Percentiles rank a stretch among this genome's conserved stretches.
Conservation (phyloP, 2,329 filamentous ascomycete genomes). For the Sarocladiaceae sp. region DNA sequence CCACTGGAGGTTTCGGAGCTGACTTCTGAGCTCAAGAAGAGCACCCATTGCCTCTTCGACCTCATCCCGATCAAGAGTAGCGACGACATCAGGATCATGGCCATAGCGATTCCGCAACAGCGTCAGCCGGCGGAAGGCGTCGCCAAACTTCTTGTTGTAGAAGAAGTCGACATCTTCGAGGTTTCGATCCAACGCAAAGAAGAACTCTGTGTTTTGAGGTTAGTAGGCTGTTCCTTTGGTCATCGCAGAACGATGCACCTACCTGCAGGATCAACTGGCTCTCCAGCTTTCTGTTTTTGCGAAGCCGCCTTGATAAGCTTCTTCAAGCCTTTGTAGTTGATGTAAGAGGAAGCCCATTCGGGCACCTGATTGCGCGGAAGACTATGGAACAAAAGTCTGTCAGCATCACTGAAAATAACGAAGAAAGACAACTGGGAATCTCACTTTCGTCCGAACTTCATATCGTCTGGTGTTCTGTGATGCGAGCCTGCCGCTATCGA, state of each 20-base stretch:
- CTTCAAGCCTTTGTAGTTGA: slow-evolving; percentile 90
- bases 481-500: background rate
- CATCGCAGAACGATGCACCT: slow-evolving; percentile 36
- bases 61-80: slow-evolving; percentile 81
- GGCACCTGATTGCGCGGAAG: slow-evolving; percentile 80
- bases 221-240: slow-evolving; percentile 15
- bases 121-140: slow-evolving; percentile 78
- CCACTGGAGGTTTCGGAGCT: slow-evolving; percentile 91
- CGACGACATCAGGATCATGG: slow-evolving; percentile 61
- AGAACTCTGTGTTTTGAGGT: slow-evolving; percentile 68
- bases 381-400: slow-evolving; percentile 32
- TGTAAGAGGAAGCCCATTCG: slow-evolving; percentile 80
- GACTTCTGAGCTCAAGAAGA: slow-evolving; percentile 79
- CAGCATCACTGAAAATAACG: slow-evolving; percentile 12
- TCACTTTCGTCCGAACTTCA: slow-evolving; percentile 64
- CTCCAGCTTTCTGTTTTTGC: slow-evolving; percentile 60
- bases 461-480: slow-evolving; percentile 20
- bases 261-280: slow-evolving; percentile 87
- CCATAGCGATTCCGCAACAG: slow-evolving; percentile 87
- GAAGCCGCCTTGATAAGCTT: slow-evolving; percentile 86
- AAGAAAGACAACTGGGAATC: slow-evolving; percentile 17
- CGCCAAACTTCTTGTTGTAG: slow-evolving; percentile 92
- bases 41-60: slow-evolving; percentile 87
- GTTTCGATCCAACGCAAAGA: slow-evolving; percentile 93
- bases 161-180: slow-evolving; percentile 95